Evolutionary conservation across 1,139 yeast species (phyloP).

Genomic region (Yamadazyma spencermartinsiae): DNA sequence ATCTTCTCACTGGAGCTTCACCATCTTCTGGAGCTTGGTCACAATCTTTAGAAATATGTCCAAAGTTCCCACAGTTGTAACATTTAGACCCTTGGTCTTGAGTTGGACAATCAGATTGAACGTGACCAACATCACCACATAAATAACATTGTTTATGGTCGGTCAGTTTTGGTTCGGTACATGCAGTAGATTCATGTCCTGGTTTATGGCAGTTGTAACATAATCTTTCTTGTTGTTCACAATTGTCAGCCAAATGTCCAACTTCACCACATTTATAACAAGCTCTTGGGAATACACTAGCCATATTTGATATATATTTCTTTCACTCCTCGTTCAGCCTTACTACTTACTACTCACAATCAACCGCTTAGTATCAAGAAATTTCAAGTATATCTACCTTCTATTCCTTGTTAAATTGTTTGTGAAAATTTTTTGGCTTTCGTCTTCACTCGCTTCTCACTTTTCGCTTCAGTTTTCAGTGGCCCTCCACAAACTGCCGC

Average conservation of each 20-base stretch:
- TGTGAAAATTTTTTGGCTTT: not conserved
- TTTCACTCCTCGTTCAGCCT: not conserved
- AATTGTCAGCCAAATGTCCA: conserved; percentile 88
- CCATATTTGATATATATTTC: conserved; percentile 33
- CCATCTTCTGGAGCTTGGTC: conserved; percentile 30
- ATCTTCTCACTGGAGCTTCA: conserved; percentile 20
- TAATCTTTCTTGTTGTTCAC: conserved; percentile 78
- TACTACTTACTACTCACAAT: conserved; percentile 1
- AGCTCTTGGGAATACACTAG: conserved; percentile 76
- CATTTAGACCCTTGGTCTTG: conserved; percentile 51
- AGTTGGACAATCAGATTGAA: conserved; percentile 65
- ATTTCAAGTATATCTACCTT: no score
- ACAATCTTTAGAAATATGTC: conserved; percentile 82
- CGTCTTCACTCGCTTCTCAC: not conserved
- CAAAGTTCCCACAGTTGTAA: conserved; percentile 67
- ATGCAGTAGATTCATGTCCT: conserved; percentile 86
- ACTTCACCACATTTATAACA: conserved; percentile 92
- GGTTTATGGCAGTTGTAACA: conserved; percentile 93
- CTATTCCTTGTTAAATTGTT: no score
- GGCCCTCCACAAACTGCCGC: not conserved
- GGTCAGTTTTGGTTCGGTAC: conserved; percentile 84
- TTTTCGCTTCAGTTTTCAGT: not conserved
- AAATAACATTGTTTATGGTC: conserved; percentile 86
- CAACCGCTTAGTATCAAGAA: no score
- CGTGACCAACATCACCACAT: conserved; percentile 75